Evolutionary conservation across 768 basidiomycete species (phyloP).

Genomic region (Tulasnella sp.): DNA sequence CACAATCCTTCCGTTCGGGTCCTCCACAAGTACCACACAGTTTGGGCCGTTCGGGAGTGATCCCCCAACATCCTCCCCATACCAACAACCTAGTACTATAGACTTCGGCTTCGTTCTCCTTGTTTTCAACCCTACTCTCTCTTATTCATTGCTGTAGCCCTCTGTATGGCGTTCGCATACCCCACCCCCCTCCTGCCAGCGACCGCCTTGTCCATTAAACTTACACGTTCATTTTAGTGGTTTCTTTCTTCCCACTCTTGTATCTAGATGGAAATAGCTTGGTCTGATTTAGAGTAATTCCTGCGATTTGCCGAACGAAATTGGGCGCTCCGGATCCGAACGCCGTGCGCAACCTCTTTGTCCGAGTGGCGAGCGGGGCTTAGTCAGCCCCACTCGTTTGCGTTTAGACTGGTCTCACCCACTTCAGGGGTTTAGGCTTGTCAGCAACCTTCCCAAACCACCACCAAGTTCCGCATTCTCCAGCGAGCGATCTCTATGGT

Average conservation of each 20-base stretch:
- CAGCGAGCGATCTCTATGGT: background rate
- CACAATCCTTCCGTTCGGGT: slow-evolving; percentile 8
- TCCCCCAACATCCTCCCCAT: background rate
- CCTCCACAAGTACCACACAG: slow-evolving; percentile 22
- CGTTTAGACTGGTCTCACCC: background rate
- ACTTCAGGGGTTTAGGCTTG: slow-evolving; percentile 7
- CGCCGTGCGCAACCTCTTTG: background rate
- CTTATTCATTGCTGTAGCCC: slow-evolving; percentile 8
- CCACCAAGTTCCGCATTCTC: background rate
- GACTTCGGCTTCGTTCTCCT: background rate
- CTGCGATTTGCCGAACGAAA: slow-evolving; percentile 17
- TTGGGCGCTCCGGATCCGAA: slow-evolving; percentile 8
- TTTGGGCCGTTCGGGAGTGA: slow-evolving; percentile 18
- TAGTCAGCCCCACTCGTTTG: background rate
- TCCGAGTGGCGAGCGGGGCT: background rate
- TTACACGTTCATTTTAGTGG: slow-evolving; percentile 7
- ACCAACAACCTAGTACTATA: background rate
- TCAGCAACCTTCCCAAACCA: slow-evolving; percentile 6
- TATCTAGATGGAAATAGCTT: background rate
- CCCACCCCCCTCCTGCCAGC: background rate
- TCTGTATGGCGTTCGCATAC: background rate
- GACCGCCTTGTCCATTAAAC: background rate
- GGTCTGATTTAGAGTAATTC: slow-evolving; percentile 11
- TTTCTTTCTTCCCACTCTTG: slow-evolving; percentile 5
- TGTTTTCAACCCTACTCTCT: background rate